Conservation (phyloP, 768 basidiomycete species). For the Mycena crocata region DNA sequence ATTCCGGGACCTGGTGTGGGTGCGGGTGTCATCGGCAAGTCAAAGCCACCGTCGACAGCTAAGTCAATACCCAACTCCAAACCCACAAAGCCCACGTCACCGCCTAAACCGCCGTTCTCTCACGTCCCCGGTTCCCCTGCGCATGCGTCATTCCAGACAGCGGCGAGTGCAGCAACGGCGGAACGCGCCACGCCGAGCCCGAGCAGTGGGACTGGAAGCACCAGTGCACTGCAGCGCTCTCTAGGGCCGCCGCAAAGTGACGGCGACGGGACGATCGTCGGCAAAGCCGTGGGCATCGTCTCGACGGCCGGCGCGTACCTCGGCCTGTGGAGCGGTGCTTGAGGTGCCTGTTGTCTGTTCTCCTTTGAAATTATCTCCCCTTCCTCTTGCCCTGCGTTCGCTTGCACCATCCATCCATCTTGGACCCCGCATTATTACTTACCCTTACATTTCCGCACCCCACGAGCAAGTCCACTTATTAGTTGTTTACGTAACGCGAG, state of each 20-base stretch:
- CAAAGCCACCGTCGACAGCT: not conserved
- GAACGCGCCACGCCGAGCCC: not conserved
- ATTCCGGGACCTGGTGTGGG: constrained; percentile 6
- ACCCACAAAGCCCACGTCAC: constrained; percentile 7
- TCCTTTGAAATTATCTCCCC: not conserved
- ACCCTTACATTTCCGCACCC: not conserved
- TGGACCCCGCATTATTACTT: constrained; percentile 21
- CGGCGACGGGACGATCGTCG: constrained; percentile 51
- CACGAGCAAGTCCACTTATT: not conserved
- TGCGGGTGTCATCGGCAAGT: not conserved
- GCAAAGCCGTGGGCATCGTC: constrained; percentile 81
- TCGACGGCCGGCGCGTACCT: constrained; percentile 83
- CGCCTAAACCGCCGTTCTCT: constrained; percentile 19
- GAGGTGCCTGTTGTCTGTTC: no score
- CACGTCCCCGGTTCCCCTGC: no score
- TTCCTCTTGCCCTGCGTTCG: not conserved
- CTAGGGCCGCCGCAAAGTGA: constrained; percentile 31
- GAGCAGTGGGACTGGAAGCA: not conserved
- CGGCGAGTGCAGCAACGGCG: constrained; percentile 4
- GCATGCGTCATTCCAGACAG: constrained; percentile 29
- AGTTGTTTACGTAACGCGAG: no score
- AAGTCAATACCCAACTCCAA: constrained; percentile 8
- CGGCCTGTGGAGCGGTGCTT: constrained; percentile 57
- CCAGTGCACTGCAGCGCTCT: constrained; percentile 29
- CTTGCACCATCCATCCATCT: not conserved